Conservation (phyloP, 345 rosid species). For the Euphorbia tirucalli region DNA sequence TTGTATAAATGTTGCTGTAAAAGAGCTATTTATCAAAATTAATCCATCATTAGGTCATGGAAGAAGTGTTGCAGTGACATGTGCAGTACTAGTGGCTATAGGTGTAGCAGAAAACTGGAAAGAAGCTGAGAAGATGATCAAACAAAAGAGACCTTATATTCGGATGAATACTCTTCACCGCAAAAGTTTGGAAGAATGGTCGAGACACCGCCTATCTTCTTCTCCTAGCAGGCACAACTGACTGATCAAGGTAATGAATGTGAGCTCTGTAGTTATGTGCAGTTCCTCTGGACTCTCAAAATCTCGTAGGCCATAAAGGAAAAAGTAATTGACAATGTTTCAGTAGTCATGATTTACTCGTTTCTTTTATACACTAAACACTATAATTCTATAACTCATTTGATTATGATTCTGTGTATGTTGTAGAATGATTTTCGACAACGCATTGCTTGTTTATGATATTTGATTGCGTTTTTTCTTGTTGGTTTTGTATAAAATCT, state of each 20-base stretch:
- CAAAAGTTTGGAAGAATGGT: constrained; percentile 61
- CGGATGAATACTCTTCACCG: constrained; percentile 50
- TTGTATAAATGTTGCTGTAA: background rate
- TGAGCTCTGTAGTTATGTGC: no score
- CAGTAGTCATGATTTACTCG: no score
- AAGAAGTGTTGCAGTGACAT: constrained; percentile 66
- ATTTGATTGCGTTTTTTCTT: background rate
- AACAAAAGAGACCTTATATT: constrained; percentile 50
- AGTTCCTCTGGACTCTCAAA: no score
- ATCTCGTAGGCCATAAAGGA: background rate
- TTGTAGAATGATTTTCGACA: background rate
- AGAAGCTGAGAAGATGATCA: constrained; percentile 49
- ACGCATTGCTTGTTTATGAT: background rate
- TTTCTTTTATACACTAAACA: no score
- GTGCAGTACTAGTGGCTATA: constrained; percentile 62
- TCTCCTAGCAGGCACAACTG: constrained; percentile 1
- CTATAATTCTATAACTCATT: background rate
- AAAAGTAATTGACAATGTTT: background rate
- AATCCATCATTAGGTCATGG: constrained; percentile 55
- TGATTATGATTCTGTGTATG: no score
- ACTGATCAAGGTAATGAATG: no score
- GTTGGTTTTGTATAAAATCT: background rate
- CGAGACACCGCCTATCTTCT: constrained; percentile 41
- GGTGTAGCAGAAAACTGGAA: constrained; percentile 65
- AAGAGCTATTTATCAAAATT: background rate